These are phyloP conservation scores for Apiotrichum porosum DNA, from an alignment of 1,284 basidiomycete species.

Conservation along the genomic window DNA sequence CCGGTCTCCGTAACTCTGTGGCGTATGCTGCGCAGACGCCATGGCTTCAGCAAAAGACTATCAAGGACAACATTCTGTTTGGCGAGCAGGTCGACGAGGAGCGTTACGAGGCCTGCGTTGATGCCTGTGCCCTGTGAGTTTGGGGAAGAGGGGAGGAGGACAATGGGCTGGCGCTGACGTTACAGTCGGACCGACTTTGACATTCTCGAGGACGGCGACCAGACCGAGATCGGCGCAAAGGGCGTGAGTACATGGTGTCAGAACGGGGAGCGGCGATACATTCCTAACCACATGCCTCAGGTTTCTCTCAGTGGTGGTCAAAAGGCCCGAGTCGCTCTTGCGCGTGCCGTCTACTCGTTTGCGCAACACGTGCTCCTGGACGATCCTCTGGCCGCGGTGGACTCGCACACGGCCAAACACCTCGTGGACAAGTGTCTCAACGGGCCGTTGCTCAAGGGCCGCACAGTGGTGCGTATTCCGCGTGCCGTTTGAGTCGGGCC, in stretches of 20 bases:
- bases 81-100: conserved; percentile 61
- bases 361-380: conserved; percentile 73
- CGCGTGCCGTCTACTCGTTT: conserved; percentile 53
- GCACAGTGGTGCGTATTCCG: conserved; percentile 56
- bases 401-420: conserved; percentile 79
- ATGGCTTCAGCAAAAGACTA: conserved; percentile 64
- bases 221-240: conserved; percentile 66
- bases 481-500: too few species aligned
- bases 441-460: conserved; percentile 59
- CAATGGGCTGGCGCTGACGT: neutral
- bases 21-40: conserved; percentile 81
- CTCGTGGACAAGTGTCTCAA: conserved; percentile 61
- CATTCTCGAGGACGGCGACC: conserved; percentile 72
- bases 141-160: neutral
- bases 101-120: conserved; percentile 67
- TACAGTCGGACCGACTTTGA: conserved; percentile 59
- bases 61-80: conserved; percentile 62
- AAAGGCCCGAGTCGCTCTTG: conserved; percentile 62
- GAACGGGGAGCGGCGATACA: too few species aligned
- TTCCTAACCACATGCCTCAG: too few species aligned
- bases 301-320: conserved; percentile 65
- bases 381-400: conserved; percentile 81
- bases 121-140: conserved; percentile 67
- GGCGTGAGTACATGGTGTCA: conserved; percentile 51
- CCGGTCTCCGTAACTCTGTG: conserved; percentile 65